Evolutionary conservation across 371 early-diverging fungal genomes (phyloP).

Genomic region (Mortierella sp.): DNA sequence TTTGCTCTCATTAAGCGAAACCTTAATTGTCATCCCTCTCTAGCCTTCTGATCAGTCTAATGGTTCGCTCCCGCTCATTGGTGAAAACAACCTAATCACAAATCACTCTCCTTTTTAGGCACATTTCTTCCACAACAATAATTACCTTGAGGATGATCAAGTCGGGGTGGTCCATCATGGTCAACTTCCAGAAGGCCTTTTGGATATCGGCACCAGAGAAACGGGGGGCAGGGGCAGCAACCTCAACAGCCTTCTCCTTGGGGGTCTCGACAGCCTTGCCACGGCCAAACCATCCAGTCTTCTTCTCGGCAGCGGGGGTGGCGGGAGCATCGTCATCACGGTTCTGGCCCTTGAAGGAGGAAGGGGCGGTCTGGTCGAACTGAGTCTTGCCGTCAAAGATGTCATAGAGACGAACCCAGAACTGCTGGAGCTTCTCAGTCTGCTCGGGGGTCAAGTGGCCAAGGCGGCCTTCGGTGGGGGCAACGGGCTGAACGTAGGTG

Average conservation of each 20-base stretch:
- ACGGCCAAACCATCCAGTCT: constrained; percentile 57
- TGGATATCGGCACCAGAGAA: constrained; percentile 50
- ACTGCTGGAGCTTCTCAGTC: constrained; percentile 69
- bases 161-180: constrained; percentile 79
- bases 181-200: constrained; percentile 60
- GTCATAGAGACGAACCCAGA: constrained; percentile 71
- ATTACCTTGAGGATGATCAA: constrained; percentile 66
- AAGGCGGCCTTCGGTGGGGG: constrained; percentile 62
- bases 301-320: constrained; percentile 41
- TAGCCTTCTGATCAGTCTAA: neutral
- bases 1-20: constrained; percentile 11
- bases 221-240: constrained; percentile 34
- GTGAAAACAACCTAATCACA: neutral
- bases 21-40: constrained; percentile 13
- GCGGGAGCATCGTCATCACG: constrained; percentile 50
- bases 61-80: neutral
- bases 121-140: neutral
- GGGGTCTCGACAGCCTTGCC: constrained; percentile 31
- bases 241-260: constrained; percentile 13
- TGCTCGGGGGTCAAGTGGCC: constrained; percentile 69
- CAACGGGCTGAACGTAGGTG: constrained; percentile 54
- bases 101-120: neutral
- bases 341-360: constrained; percentile 60
- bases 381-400: constrained; percentile 64
- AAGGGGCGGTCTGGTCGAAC: constrained; percentile 58